Evolutionary conservation across 345 rosid genomes (phyloP), one percentile per base, ranked within the genome.

Genomic region (Gynandropsis gynandra): DNA sequence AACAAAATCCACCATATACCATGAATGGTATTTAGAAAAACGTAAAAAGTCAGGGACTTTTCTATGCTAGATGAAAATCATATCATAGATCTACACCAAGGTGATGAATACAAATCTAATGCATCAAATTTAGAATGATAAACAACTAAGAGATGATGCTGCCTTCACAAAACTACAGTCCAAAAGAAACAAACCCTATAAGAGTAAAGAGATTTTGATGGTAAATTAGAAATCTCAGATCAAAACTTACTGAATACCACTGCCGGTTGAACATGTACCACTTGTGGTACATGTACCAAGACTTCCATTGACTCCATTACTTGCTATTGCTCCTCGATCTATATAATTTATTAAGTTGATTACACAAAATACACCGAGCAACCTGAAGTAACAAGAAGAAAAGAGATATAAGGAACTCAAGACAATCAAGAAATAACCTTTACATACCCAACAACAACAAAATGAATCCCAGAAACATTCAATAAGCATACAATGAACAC

Each of bases 261-360:
- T 79, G 42, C 92, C 98, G 44, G 82, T 32, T 42, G 79, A 75
- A 73, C 98, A 90, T 31, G 74, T 80, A 48, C 89, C 89, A 70
- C 52, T 70, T 20, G 74, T 59, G 16, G 87, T 58, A 76, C 96
- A 90, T 15, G 73, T 63, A 54, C 65, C 58, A 15, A 41, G 75
- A 64, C 87, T 84, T 38, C 98, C 98, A 61, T 90, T 90, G 50
- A 90, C 82, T 63, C 98, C 98, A 61, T 90, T 90, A 72, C 98
- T 90, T 5, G 98, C 98, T 16, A 90, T 90, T 21, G 92, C 72
- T 65, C 98, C 98, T 58, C 98, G 81, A 71, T 90, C 98, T 41
- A 90, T 58, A 52, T 90, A 90, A 51, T 80, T 90, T 38, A 90
- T 55, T 71, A 87, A 45, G 72, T 90, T 90, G 75, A 90, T 72